These are phyloP conservation scores for Nectriaceae sp. DNA, from an alignment of 2,329 filamentous ascomycete genomes.

Conservation along the genomic window DNA sequence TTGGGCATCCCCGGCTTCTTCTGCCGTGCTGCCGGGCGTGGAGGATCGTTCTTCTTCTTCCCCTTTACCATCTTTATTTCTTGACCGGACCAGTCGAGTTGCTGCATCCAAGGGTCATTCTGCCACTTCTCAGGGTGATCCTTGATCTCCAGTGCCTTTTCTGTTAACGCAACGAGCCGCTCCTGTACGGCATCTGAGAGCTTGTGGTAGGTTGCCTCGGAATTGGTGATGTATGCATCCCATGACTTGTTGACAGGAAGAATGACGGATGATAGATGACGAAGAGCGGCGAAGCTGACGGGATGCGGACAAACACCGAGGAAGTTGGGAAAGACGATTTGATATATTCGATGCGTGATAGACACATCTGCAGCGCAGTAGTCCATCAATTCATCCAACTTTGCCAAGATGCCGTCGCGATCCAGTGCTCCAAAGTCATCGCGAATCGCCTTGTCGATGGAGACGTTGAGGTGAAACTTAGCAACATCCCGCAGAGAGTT, in stretches of 20 bases:
- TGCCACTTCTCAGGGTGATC: conserved; percentile 67
- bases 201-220: conserved; percentile 80
- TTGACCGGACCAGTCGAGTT: conserved; percentile 95
- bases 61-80: conserved; percentile 89
- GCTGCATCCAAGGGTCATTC: conserved; percentile 86
- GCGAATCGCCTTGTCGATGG: conserved; percentile 85
- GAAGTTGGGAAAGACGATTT: conserved; percentile 89
- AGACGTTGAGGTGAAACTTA: conserved; percentile 90
- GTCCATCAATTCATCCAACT: conserved; percentile 80
- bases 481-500: conserved; percentile 96
- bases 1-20: conserved; percentile 93
- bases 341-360: conserved; percentile 91
- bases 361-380: conserved; percentile 95
- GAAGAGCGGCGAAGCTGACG: conserved; percentile 91
- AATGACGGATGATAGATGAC: conserved; percentile 92
- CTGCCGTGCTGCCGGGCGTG: conserved; percentile 76
- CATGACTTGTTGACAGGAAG: conserved; percentile 86
- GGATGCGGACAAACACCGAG: conserved; percentile 90
- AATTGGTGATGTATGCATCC: conserved; percentile 80
- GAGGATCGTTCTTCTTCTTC: conserved; percentile 82
- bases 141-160: conserved; percentile 77
- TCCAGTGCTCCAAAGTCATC: conserved; percentile 86
- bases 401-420: conserved; percentile 66
- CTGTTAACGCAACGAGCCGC: conserved; percentile 70
- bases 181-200: conserved; percentile 77